phyloP scores from a whole-genome alignment of 1,284 basidiomycete species.

The Xerocomus amazonicus region DNA sequence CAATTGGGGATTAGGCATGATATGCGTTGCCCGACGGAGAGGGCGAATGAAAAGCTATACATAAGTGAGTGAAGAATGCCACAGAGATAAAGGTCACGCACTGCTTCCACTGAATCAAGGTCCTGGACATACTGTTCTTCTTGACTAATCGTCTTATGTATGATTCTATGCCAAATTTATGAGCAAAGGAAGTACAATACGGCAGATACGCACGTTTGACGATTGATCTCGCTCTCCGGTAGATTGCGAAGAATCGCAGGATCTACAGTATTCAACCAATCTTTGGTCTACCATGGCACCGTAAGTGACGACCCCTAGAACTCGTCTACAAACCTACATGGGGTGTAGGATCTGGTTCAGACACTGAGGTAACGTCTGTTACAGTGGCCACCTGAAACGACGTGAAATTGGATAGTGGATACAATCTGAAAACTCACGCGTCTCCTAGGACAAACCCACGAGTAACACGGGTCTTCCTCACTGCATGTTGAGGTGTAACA shows the following conservation, averaged over 20 bases:
- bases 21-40: slow-evolving; percentile 65
- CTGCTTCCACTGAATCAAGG: slow-evolving; percentile 78
- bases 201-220: slow-evolving; percentile 63
- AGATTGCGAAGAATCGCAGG: slow-evolving; percentile 67
- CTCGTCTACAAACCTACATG: slow-evolving; percentile 21
- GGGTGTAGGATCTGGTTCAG: slow-evolving; percentile 25
- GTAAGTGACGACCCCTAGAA: slow-evolving; percentile 17
- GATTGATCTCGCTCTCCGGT: slow-evolving; percentile 73
- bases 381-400: slow-evolving; percentile 21
- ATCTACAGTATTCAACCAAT: slow-evolving; percentile 75
- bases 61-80: not conserved
- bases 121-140: slow-evolving; percentile 92
- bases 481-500: slow-evolving; percentile 85
- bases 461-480: slow-evolving; percentile 66
- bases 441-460: slow-evolving; percentile 64
- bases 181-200: not conserved
- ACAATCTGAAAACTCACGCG: slow-evolving; percentile 41
- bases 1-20: slow-evolving; percentile 64
- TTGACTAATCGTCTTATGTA: slow-evolving; percentile 86
- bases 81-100: slow-evolving; percentile 30
- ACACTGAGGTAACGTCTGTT: slow-evolving; percentile 19
- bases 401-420: slow-evolving; percentile 8
- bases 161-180: slow-evolving; percentile 53
- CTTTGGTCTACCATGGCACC: slow-evolving; percentile 40
- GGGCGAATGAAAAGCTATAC: slow-evolving; percentile 74